phyloP scores from a whole-genome alignment of 192 early-diverging fungal genomes.

The Linnemannia elongata region DNA sequence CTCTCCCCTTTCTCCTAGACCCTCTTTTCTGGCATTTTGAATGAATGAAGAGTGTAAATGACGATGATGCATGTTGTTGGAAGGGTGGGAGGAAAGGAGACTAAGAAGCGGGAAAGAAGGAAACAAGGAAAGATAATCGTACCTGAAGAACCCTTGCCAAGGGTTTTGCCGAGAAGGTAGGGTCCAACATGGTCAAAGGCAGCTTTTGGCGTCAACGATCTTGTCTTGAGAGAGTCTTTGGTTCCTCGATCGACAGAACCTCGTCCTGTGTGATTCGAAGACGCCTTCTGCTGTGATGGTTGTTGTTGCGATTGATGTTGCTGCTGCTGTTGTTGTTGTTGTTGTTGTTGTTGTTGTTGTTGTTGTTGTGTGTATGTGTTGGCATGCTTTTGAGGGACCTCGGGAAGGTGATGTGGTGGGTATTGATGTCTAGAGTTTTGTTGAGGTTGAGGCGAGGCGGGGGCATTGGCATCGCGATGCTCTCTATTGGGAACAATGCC shows the following conservation, averaged over 20 bases:
- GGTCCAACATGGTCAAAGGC: constrained; percentile 60
- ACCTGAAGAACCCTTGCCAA: constrained; percentile 71
- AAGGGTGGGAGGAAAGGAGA: not conserved
- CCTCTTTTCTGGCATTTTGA: not conserved
- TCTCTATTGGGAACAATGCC: not conserved
- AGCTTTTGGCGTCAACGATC: constrained; percentile 36
- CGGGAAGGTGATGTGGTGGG: constrained; percentile 10
- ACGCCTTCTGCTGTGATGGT: constrained; percentile 15
- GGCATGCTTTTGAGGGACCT: not conserved
- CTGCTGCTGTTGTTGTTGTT: constrained; percentile 9
- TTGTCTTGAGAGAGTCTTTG: constrained; percentile 40
- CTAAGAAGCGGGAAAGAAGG: not conserved
- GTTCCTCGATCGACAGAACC: constrained; percentile 34
- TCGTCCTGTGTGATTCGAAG: constrained; percentile 25
- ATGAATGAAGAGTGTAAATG: not conserved
- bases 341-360: constrained; percentile 1
- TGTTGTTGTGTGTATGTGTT: constrained; percentile 1
- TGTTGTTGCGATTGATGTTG: constrained; percentile 15
- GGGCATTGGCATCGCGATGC: constrained; percentile 28
- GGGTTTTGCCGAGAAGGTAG: constrained; percentile 62
- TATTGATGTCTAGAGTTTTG: constrained; percentile 30
- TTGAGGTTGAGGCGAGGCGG: constrained; percentile 46
- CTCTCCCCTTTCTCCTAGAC: not conserved
- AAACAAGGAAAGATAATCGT: constrained; percentile 8
- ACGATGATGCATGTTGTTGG: not conserved